Conservation (phyloP, 306 rosid species). For the Rubus parviflorus region DNA sequence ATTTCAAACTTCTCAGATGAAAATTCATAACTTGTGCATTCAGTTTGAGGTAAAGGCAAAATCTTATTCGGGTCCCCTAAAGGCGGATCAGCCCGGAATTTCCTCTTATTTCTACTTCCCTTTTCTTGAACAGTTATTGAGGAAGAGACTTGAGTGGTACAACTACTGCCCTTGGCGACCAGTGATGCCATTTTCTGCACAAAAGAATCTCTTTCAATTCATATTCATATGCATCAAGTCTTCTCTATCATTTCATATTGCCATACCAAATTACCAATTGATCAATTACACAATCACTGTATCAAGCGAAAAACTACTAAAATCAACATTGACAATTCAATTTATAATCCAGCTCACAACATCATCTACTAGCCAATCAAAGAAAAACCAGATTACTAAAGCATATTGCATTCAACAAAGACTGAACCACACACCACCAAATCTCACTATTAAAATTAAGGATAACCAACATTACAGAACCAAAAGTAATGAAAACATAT, state of each 20-base stretch:
- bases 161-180: slow-evolving; percentile 49
- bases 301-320: not conserved
- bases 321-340: slow-evolving; percentile 21
- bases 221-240: slow-evolving; percentile 7
- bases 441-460: slow-evolving; percentile 37
- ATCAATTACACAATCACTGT: slow-evolving; percentile 14
- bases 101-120: slow-evolving; percentile 90
- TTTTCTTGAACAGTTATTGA: slow-evolving; percentile 68
- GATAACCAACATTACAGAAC: slow-evolving; percentile 35
- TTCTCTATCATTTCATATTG: slow-evolving; percentile 15
- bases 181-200: slow-evolving; percentile 77
- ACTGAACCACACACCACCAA: slow-evolving; percentile 39
- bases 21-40: slow-evolving; percentile 66
- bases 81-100: slow-evolving; percentile 92
- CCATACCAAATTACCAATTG: slow-evolving; percentile 26
- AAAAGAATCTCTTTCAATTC: slow-evolving; percentile 25
- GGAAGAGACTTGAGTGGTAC: slow-evolving; percentile 51
- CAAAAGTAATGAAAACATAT: slow-evolving; percentile 16
- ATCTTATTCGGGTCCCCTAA: slow-evolving; percentile 55
- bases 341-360: slow-evolving; percentile 30
- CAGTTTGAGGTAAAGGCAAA: slow-evolving; percentile 53
- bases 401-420: slow-evolving; percentile 36
- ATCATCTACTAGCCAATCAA: slow-evolving; percentile 25
- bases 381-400: slow-evolving; percentile 28
- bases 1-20: slow-evolving; percentile 75